These are phyloP conservation scores for Pseudopyrenochaeta lycopersici DNA, from an alignment of 2,329 filamentous ascomycete species.

Conservation along the genomic window DNA sequence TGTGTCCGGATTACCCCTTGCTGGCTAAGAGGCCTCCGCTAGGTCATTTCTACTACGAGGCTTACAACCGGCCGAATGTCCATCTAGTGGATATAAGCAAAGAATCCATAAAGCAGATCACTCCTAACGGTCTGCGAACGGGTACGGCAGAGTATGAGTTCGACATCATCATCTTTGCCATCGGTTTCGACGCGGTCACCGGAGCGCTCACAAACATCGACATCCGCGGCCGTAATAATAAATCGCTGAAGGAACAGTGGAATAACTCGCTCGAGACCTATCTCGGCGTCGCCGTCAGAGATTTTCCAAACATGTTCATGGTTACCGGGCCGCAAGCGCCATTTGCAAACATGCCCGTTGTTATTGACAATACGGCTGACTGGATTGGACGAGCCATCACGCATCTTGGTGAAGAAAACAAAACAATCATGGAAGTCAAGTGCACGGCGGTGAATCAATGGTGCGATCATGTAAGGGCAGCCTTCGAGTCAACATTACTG, in stretches of 20 bases:
- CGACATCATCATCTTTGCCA: background rate
- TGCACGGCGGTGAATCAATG: no score
- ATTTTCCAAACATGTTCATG: conserved; percentile 41
- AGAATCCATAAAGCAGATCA: background rate
- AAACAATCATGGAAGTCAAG: no score
- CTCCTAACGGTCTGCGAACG: no score
- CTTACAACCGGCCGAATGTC: background rate
- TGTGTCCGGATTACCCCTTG: background rate
- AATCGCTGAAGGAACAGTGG: background rate
- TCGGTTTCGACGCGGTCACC: background rate
- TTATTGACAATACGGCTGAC: background rate
- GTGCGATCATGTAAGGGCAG: no score
- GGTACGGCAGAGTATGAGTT: background rate
- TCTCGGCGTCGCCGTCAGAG: conserved; percentile 44
- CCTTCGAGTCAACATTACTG: background rate
- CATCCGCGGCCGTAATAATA: background rate
- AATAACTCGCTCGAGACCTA: background rate
- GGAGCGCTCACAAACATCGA: background rate
- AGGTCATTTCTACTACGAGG: background rate
- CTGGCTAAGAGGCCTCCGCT: background rate
- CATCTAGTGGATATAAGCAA: background rate
- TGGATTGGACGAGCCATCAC: no score
- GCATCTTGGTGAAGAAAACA: no score
- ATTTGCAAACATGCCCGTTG: conserved; percentile 44
- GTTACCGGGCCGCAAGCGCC: conserved; percentile 51